phyloP scores from a whole-genome alignment of 1,284 basidiomycete species.

The Takashimella tepidaria region DNA sequence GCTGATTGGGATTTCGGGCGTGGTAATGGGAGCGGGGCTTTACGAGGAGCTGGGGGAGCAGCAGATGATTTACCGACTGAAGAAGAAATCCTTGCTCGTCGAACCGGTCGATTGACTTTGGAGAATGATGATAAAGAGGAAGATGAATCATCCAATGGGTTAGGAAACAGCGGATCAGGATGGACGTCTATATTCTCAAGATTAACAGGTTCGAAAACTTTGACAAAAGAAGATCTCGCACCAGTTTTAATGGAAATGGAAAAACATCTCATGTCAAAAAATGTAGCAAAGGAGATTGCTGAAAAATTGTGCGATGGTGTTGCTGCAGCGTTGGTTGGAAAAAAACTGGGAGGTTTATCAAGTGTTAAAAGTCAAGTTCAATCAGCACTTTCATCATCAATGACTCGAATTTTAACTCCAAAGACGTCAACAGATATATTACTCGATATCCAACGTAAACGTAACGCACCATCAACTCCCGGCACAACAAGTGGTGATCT shows the following conservation, averaged over 20 bases:
- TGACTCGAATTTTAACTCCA: conserved; percentile 92
- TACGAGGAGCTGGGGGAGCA: conserved; percentile 7
- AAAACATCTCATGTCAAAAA: conserved; percentile 96
- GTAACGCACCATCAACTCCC: conserved; percentile 58
- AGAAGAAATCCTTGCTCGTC: conserved; percentile 40
- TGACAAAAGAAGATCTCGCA: conserved; percentile 76
- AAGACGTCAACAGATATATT: conserved; percentile 94
- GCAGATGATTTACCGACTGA: conserved; percentile 48
- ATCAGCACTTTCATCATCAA: conserved; percentile 71
- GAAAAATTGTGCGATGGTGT: conserved; percentile 93
- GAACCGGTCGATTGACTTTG: conserved; percentile 46
- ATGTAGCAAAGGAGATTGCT: conserved; percentile 92
- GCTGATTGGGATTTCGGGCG: conserved; percentile 77
- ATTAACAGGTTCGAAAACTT: conserved; percentile 70
- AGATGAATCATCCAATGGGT: conserved; percentile 5
- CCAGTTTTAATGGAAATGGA: conserved; percentile 93
- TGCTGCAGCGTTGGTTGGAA: conserved; percentile 80
- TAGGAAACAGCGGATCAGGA: conserved; percentile 8
- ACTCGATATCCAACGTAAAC: conserved; percentile 58
- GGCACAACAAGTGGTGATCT: conserved; percentile 32
- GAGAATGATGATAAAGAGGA: conserved; percentile 42
- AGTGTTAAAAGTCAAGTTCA: conserved; percentile 82
- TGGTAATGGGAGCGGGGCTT: conserved; percentile 29
- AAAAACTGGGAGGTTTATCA: conserved; percentile 80
- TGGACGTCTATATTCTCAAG: conserved; percentile 66